phyloP scores from a whole-genome alignment of 169 alveolate species.

The Eimeria tenella region DNA sequence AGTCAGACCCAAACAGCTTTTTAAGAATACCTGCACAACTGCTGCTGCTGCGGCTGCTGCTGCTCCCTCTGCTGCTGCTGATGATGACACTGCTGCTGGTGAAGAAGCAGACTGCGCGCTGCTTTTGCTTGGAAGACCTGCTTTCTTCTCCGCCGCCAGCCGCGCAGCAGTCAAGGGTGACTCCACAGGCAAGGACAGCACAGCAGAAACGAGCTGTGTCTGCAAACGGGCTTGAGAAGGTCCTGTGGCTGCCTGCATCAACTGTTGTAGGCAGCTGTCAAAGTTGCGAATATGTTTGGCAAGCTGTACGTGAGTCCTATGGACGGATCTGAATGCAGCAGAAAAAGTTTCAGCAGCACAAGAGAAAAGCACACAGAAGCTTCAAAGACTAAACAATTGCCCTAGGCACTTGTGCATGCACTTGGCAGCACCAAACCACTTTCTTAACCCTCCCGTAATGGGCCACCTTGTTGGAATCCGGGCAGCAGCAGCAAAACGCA shows the following conservation, averaged over 20 bases:
- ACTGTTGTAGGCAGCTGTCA: constrained; percentile 68
- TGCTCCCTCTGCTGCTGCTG: neutral
- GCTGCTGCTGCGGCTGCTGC: constrained; percentile 48
- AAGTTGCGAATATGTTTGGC: constrained; percentile 53
- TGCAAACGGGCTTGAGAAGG: constrained; percentile 18
- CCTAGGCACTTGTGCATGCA: neutral
- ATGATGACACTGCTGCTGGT: neutral
- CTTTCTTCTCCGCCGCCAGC: neutral
- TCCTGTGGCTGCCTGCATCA: constrained; percentile 65
- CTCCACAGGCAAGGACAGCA: constrained; percentile 41
- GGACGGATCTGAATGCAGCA: constrained; percentile 65
- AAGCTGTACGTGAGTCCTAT: constrained; percentile 75
- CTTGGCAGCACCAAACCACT: neutral
- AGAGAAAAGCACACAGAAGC: neutral
- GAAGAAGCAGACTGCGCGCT: neutral
- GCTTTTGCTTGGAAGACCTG: neutral
- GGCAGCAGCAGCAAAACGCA: no score
- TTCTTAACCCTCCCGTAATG: no score
- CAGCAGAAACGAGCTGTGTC: constrained; percentile 54
- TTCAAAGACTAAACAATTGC: neutral
- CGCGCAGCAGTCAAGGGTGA: constrained; percentile 55
- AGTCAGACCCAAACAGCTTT: constrained; percentile 6
- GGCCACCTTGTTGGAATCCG: no score
- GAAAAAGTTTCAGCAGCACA: neutral
- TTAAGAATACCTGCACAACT: constrained; percentile 44